A percentile compares a stretch with the other conserved stretches of the same genome.
phyloP scores from a whole-genome alignment of 805 yeast species.

The Tetrapisispora nanseiensis region DNA sequence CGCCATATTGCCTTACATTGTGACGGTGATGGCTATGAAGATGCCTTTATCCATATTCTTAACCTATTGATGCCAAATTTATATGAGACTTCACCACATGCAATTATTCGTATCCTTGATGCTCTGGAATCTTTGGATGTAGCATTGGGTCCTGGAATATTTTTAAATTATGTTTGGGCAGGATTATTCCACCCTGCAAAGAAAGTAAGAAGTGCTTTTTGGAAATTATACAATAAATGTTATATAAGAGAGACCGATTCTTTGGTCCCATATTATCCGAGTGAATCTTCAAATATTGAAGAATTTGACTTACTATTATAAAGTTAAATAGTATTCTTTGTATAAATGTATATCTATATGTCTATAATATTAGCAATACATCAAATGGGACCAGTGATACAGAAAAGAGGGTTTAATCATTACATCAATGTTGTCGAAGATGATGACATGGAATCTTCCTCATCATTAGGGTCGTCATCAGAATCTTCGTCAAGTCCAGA shows the following conservation, averaged over 20 bases:
- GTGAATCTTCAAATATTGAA: conserved; percentile 33
- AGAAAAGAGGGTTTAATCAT: too few relatives aligned
- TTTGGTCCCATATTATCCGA: conserved; percentile 76
- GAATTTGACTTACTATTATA: conserved; percentile 39
- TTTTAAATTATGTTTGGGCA: conserved; percentile 68
- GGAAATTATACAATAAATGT: conserved; percentile 72
- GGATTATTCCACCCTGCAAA: conserved; percentile 93
- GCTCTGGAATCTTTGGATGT: conserved; percentile 64
- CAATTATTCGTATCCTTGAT: conserved; percentile 70
- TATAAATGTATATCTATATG: background rate
- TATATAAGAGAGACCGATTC: conserved; percentile 68
- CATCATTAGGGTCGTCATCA: background rate
- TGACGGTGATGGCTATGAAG: conserved; percentile 66
- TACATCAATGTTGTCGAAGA: background rate
- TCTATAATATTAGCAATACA: background rate
- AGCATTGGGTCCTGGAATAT: conserved; percentile 66
- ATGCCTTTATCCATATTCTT: conserved; percentile 71
- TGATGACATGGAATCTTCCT: background rate
- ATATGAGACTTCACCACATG: conserved; percentile 93
- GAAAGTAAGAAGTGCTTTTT: conserved; percentile 73
- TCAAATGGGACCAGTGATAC: background rate
- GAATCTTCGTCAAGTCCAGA: background rate
- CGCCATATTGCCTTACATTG: conserved; percentile 75
- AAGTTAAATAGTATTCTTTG: background rate
- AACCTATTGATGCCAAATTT: conserved; percentile 81